Evolutionary conservation across 176 grass and related monocot species (phyloP).

Genomic region (Phragmites australis): DNA sequence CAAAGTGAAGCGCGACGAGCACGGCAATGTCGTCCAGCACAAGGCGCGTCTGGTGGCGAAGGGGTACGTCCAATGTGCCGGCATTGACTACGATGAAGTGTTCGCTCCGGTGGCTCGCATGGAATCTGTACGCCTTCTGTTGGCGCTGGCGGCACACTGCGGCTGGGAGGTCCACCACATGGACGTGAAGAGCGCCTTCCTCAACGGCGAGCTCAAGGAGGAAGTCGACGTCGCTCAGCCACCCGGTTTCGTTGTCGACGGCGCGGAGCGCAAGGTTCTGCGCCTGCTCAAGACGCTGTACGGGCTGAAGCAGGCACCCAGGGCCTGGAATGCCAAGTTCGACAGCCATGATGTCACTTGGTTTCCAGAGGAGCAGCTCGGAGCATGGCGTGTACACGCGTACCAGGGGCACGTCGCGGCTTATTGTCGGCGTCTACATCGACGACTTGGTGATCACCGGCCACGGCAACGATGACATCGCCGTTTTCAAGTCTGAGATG

Average conservation of each 20-base stretch:
- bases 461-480: not conserved
- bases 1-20: no score
- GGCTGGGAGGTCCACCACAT: not conserved
- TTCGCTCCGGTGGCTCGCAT: no score
- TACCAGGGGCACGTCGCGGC: rapidly evolving
- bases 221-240: not conserved
- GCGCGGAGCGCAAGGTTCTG: not conserved
- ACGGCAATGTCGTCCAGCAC: no score
- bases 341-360: not conserved
- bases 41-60: no score
- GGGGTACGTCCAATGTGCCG: no score
- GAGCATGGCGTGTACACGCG: not conserved
- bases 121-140: no score
- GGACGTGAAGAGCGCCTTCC: not conserved
- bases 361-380: not conserved
- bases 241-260: not conserved
- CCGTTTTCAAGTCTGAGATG: no score
- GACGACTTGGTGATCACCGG: not conserved
- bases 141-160: not conserved
- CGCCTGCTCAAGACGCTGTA: not conserved
- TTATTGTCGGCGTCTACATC: not conserved
- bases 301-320: no score
- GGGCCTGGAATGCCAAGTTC: not conserved
- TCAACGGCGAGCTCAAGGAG: no score
- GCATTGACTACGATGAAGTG: no score